phyloP scores from a whole-genome alignment of 2,329 filamentous ascomycete genomes.

The Alternaria angustiovoidea region DNA sequence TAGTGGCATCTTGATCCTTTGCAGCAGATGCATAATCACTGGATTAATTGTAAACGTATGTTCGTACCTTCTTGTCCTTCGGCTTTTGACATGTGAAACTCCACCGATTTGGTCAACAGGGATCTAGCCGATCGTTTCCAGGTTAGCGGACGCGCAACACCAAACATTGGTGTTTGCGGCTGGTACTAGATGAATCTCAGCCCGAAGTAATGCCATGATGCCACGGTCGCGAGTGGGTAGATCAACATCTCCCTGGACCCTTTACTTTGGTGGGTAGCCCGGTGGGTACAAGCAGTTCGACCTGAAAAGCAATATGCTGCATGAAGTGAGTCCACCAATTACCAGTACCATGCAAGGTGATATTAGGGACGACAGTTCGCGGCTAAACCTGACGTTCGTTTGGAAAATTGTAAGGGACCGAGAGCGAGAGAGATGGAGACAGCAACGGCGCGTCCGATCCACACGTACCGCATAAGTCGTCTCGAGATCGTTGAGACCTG shows the following conservation, averaged over 20 bases:
- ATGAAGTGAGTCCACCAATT: slow-evolving; percentile 9
- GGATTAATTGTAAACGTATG: not conserved
- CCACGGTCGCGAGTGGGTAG: slow-evolving; percentile 10
- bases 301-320: slow-evolving; percentile 9
- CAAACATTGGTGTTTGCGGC: slow-evolving; percentile 15
- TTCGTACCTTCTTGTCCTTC: not conserved
- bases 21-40: not conserved
- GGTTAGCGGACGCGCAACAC: slow-evolving; percentile 24
- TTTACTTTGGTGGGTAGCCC: slow-evolving; percentile 2
- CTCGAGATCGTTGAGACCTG: slow-evolving; percentile 5
- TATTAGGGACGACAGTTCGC: not conserved
- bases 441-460: slow-evolving; percentile 5
- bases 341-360: not conserved
- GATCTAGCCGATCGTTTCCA: slow-evolving; percentile 21
- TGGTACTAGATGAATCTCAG: slow-evolving; percentile 17
- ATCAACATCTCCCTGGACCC: slow-evolving; percentile 12
- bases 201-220: slow-evolving; percentile 15
- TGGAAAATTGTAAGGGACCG: not conserved
- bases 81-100: slow-evolving; percentile 25
- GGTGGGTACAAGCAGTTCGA: slow-evolving; percentile 7
- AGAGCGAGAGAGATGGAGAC: not conserved
- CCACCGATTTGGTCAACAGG: slow-evolving; percentile 18
- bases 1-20: not conserved
- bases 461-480: not conserved
- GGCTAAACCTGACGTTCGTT: slow-evolving; percentile 12